phyloP scores from a whole-genome alignment of 2,329 filamentous ascomycete species.

The Tolypocladium endophyticum region DNA sequence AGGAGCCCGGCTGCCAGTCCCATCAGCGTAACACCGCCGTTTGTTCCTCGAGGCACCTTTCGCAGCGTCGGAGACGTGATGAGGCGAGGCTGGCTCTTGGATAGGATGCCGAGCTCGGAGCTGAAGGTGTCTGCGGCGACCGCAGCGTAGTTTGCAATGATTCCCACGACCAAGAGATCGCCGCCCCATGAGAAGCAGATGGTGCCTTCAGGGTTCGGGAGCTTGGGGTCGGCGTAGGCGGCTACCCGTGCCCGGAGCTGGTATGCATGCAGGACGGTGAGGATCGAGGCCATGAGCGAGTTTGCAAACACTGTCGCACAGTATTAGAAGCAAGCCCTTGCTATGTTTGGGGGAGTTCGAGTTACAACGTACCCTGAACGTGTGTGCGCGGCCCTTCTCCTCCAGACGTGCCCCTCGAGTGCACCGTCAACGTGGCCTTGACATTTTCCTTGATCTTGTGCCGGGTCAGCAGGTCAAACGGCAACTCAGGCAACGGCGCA shows the following conservation, averaged over 20 bases:
- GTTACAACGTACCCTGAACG: constrained; percentile 58
- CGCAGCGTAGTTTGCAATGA: constrained; percentile 77
- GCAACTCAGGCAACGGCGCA: background rate
- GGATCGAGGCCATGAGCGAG: constrained; percentile 64
- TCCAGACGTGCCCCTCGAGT: constrained; percentile 59
- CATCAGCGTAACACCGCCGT: constrained; percentile 74
- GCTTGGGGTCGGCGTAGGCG: constrained; percentile 22
- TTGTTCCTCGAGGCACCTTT: constrained; percentile 80
- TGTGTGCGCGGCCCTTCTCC: constrained; percentile 78
- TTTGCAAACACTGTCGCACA: constrained; percentile 64
- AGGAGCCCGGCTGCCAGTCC: constrained; percentile 65
- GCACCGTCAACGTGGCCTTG: constrained; percentile 73
- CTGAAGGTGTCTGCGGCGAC: constrained; percentile 91
- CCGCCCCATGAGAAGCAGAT: constrained; percentile 51
- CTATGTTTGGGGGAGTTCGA: no score
- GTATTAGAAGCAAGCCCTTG: background rate
- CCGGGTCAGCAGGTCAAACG: constrained; percentile 5
- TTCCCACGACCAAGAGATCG: constrained; percentile 52
- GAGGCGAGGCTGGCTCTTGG: constrained; percentile 63
- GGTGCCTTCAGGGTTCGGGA: constrained; percentile 24
- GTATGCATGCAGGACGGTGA: constrained; percentile 48
- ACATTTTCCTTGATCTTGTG: constrained; percentile 73
- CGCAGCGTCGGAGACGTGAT: constrained; percentile 72
- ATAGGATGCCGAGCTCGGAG: constrained; percentile 88
- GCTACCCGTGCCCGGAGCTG: constrained; percentile 41